A percentile compares a stretch with the other conserved stretches of the same genome.
Conservation (phyloP, 2,329 filamentous ascomycete genomes). For the Diaporthe citri region DNA sequence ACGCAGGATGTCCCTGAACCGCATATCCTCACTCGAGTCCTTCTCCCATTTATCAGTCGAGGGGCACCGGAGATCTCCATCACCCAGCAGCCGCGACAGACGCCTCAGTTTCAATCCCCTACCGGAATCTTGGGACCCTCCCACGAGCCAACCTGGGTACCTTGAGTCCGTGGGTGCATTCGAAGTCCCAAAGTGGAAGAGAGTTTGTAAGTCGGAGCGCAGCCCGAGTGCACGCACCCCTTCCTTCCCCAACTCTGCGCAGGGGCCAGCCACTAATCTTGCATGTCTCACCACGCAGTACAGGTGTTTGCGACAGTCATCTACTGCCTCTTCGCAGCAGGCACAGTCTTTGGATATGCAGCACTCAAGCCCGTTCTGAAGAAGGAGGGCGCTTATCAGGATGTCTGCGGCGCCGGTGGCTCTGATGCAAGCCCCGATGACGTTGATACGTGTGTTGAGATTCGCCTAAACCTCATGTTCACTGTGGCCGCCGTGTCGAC, state of each 20-base stretch:
- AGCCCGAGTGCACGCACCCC: background rate
- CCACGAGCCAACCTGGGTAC: conserved; percentile 54
- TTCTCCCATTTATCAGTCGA: conserved; percentile 58
- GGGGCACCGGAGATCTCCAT: conserved; percentile 55
- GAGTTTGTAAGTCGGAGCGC: conserved; percentile 57
- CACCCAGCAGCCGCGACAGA: conserved; percentile 61
- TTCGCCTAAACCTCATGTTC: conserved; percentile 90
- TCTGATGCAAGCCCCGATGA: conserved; percentile 42
- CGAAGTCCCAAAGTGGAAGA: conserved; percentile 67
- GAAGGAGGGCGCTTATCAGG: conserved; percentile 76
- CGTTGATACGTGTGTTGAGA: conserved; percentile 64
- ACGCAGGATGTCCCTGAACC: conserved; percentile 63
- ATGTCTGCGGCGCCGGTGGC: conserved; percentile 64
- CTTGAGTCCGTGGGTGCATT: conserved; percentile 65
- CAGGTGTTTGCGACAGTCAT: conserved; percentile 54
- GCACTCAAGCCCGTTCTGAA: conserved; percentile 87
- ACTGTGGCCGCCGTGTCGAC: conserved; percentile 89
- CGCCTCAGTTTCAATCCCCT: conserved; percentile 68
- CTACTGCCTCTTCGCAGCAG: conserved; percentile 73
- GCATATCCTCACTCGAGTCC: conserved; percentile 66
- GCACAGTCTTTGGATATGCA: conserved; percentile 86
- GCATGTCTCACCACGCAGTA: conserved; percentile 44
- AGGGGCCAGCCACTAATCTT: conserved; percentile 15
- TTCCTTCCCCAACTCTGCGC: background rate
- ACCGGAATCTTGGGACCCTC: conserved; percentile 64